These are phyloP conservation scores for Cordyceps tenuipes DNA, from an alignment of 2,329 filamentous ascomycete species.

Conservation along the genomic window DNA sequence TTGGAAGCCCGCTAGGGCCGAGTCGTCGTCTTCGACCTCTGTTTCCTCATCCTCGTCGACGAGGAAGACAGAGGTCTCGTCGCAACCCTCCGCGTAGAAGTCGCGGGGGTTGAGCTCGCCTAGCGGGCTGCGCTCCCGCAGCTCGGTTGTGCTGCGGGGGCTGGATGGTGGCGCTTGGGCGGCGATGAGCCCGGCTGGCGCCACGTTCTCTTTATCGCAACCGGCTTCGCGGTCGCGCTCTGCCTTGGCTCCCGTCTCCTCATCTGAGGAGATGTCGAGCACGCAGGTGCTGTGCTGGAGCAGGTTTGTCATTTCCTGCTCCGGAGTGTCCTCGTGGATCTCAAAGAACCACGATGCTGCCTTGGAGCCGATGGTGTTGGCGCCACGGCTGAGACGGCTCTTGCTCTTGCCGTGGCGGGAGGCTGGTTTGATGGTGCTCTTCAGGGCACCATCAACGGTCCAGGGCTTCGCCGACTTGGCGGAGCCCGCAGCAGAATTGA, in stretches of 20 bases:
- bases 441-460: slow-evolving; percentile 76
- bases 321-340: slow-evolving; percentile 85
- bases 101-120: slow-evolving; percentile 59
- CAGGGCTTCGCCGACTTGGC: slow-evolving; percentile 53
- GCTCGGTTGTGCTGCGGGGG: slow-evolving; percentile 48
- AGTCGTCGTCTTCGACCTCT: slow-evolving; percentile 18
- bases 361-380: slow-evolving; percentile 43
- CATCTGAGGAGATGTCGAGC: slow-evolving; percentile 84
- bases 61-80: slow-evolving; percentile 53
- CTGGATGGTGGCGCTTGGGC: slow-evolving; percentile 41
- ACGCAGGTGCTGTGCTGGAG: slow-evolving; percentile 85
- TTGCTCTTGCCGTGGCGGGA: slow-evolving; percentile 20
- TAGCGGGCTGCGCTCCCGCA: slow-evolving; percentile 57
- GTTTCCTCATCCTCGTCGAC: slow-evolving; percentile 53
- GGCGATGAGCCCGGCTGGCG: slow-evolving; percentile 55
- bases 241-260: slow-evolving; percentile 56
- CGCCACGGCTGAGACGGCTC: slow-evolving; percentile 14
- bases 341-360: slow-evolving; percentile 74
- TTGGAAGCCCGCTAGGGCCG: slow-evolving; percentile 13
- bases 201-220: slow-evolving; percentile 87
- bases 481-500: slow-evolving; percentile 46
- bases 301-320: slow-evolving; percentile 85
- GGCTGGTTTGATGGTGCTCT: slow-evolving; percentile 62
- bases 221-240: slow-evolving; percentile 46
- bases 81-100: slow-evolving; percentile 59